Evolutionary conservation across 805 yeast species (phyloP), one percentile per base, ranked within the genome.

Genomic region (Lachancea fermentati): DNA sequence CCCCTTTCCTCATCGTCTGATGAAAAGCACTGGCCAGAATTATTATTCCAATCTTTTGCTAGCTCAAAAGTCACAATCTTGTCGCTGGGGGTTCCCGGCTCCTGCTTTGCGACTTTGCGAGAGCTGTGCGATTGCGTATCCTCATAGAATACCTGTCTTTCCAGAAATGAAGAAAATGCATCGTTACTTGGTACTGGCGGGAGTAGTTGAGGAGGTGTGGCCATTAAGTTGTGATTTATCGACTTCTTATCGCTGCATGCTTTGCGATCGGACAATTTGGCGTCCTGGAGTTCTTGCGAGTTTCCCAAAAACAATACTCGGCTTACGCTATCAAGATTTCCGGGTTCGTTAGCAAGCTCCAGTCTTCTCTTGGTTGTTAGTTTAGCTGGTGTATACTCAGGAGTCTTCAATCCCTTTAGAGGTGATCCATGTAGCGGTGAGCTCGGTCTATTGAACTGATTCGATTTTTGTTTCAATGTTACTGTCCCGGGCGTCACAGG

Each of bases 31-130:
- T 40, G 48, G 8, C 41, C 44, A 34, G 51, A 43, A 9, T 53
- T 42, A 24, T 63, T 58, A 30, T 62, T 54, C 69, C 70, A 67
- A 32, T 60, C 49, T 18, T 47, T 42, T 3, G 65, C 59, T 37
- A 62, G 42, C 14, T 59, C 58, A 31, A 53, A 53, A 4, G 65
- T 55, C 7, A 66, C 60, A 3, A 67, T 34, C 32, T 58, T 59
- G 30, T 58, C 58, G 32, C 58, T 52, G 8, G 73, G 73, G 0
- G 73, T 68, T 2, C 58, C 58, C 1, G 62, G 62, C 7, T 35
- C 47, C 14, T 45, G 48, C 31, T 48, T 53, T 24, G 51, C 31
- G n/a, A 32, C 44, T 33, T 49, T 50, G 15, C 33, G 34, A 3
- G 19, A 5, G 15, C 9, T 25, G 7, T 12, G 31, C 7, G 11